Base-by-base conservation (phyloP, 2,329 filamentous ascomycete species). In the Cladosporium sp. region DNA sequence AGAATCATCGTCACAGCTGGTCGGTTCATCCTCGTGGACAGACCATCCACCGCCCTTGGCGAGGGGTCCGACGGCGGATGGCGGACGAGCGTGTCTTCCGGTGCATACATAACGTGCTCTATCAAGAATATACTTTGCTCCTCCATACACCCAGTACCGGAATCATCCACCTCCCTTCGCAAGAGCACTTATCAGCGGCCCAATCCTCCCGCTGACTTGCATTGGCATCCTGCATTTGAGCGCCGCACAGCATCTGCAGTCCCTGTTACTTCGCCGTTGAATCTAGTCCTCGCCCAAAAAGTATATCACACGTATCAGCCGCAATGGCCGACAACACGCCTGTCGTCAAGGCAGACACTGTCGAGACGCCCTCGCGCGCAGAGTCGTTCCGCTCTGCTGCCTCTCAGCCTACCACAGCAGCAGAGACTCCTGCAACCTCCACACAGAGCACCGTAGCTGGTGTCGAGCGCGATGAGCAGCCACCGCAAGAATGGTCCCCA, bases 331-430 rank as follows among this genome's bases (percentile, higher is more conserved):
- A 55, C 32, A 44, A 20, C 20, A 12, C 48, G 13, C 24, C 45
- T 17, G n/a, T 19, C 45, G 32, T 32, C n/a, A 37, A 39, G 47
- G 3, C 47, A n/a, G 47, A 36, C 47, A 24, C 34, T 17, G 20
- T 40, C 20, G 32, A 48, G 34, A 28, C n/a, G n/a, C 40, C 60
- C 15, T 66, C 66, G 9, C 61, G 65, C 25, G 59, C 65, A 34
- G 56, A 64, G 20, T 69, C 68, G 3, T 59, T 64, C 39, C 59
- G 60, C 28, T 68, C 66, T 24, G 61, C 54, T 39, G 17, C 50
- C 19, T 48, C 58, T 35, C 54, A 61, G 24, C 56, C 58, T 15
- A 61, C 62, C 45, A 66, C 65, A 9, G 61, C 64, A 9, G 61
- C 64, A 9, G 66, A 62, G 15, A 64, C 58, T 37, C 53, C 50